Evolutionary conservation across 805 yeast genomes (phyloP), one percentile per base, ranked within the genome.

Genomic region (Saccharomycodes ludwigii): DNA sequence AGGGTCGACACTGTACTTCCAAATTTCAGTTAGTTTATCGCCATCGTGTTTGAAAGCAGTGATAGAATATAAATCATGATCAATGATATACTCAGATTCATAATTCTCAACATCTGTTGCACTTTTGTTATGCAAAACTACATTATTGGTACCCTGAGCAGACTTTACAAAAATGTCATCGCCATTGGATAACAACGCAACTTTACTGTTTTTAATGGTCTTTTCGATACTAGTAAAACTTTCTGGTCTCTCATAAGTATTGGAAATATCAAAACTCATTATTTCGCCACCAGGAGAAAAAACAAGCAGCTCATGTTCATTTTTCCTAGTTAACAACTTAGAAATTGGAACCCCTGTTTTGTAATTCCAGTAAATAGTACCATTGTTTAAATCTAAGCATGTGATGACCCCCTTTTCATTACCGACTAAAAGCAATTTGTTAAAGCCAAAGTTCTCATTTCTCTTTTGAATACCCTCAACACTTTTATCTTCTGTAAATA

Each of bases 361-460:
- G 17, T 52, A 39, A 4, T 34, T 42, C 78, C 77, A 73, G 5
- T 51, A 40, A 15, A 32, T 21, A 11, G 49, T 41, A 13, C 70
- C 68, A 31, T 61, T 50, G 5, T 50, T 41, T 2, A 68, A 47
- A 36, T 65, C 59, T 12, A 70, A 45, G 1, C 69, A 71, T 7
- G 63, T 48, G 1, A 75, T 30, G 28, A 55, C 57, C 4, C 68
- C 66, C 27, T 47, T 47, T 9, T 46, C 42, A 0, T 71, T 61
- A 3, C 65, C 56, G 1, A 59, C 57, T 2, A 70, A 47, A 18
- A 71, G 37, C 4, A 48, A 46, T 35, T 71, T 70, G 6, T 52
- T 44, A 21, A 65, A 59, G 1, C 76, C 76, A 52, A 71, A 71
- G 18, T 52, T 59, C 5, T 43, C 24, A 23, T 52, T 46, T 34